Conservation (phyloP, 2,329 filamentous ascomycete genomes). For the Fusarium secorum region DNA sequence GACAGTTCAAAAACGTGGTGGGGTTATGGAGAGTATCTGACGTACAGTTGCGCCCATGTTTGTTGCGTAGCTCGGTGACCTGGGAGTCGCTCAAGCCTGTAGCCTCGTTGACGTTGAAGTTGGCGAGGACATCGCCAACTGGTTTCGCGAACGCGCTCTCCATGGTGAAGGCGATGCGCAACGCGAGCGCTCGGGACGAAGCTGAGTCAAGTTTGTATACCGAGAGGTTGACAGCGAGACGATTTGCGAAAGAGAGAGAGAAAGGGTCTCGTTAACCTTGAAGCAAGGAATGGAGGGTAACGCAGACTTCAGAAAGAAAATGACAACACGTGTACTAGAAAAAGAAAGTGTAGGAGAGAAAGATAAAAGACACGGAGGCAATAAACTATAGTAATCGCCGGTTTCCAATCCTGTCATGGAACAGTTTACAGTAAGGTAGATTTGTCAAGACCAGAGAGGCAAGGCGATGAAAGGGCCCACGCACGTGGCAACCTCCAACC, state of each 20-base stretch:
- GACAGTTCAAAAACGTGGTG: slow-evolving; percentile 3
- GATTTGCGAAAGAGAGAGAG: slow-evolving; percentile 26
- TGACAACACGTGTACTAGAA: not conserved
- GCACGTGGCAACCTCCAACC: slow-evolving; percentile 45
- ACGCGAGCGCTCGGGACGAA: slow-evolving; percentile 27
- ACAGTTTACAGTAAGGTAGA: slow-evolving; percentile 25
- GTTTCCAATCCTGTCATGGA: slow-evolving; percentile 42
- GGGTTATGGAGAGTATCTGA: slow-evolving; percentile 21
- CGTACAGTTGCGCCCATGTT: slow-evolving; percentile 73
- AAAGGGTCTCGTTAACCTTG: slow-evolving; percentile 1
- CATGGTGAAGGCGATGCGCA: slow-evolving; percentile 54
- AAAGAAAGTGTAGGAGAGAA: slow-evolving; percentile 25
- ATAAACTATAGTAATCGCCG: slow-evolving; percentile 25
- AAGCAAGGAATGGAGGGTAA: slow-evolving; percentile 9
- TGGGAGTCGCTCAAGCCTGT: slow-evolving; percentile 67
- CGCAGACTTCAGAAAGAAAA: slow-evolving; percentile 13
- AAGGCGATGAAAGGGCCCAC: slow-evolving; percentile 42
- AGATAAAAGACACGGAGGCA: slow-evolving; percentile 27
- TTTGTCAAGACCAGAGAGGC: slow-evolving; percentile 41
- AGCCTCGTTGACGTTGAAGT: slow-evolving; percentile 63
- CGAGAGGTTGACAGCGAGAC: not conserved
- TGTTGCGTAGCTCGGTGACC: slow-evolving; percentile 61
- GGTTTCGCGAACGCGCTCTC: slow-evolving; percentile 69
- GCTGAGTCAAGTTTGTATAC: slow-evolving; percentile 15
- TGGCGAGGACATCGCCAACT: slow-evolving; percentile 64